These are phyloP conservation scores for Eimeria falciformis DNA, from an alignment of 169 alveolate species.

Conservation along the genomic window DNA sequence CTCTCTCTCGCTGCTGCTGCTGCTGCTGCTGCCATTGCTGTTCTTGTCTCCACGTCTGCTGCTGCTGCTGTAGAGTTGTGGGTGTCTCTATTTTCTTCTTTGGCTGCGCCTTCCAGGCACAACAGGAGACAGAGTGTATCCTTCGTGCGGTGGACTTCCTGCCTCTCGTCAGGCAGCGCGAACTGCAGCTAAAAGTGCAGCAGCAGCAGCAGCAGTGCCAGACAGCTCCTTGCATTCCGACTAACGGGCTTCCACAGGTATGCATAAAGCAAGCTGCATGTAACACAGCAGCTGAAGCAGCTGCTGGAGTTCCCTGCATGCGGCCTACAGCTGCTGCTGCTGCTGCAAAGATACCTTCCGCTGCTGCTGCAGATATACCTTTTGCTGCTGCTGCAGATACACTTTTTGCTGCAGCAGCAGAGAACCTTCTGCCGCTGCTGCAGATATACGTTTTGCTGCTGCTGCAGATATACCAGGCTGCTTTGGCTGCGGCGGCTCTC, in stretches of 20 bases:
- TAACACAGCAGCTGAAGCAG: background rate
- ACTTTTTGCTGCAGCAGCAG: constrained; percentile 33
- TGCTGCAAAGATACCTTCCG: background rate
- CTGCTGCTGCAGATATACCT: background rate
- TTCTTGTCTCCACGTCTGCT: background rate
- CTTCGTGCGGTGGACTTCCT: background rate
- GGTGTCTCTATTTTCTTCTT: background rate
- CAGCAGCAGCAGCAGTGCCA: constrained; percentile 63
- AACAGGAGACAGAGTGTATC: background rate
- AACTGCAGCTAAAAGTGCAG: background rate
- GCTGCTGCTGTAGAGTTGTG: background rate
- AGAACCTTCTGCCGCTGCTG: constrained; percentile 31
- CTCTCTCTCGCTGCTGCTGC: background rate
- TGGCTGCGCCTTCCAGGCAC: constrained; percentile 3
- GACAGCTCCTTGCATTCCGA: background rate
- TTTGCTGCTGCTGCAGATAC: constrained; percentile 12
- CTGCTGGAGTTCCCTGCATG: no score
- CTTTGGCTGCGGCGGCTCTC: constrained; percentile 3
- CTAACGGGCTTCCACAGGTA: constrained; percentile 33
- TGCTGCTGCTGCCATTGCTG: background rate
- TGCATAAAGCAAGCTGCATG: background rate
- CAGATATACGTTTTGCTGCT: background rate
- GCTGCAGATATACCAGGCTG: constrained; percentile 29
- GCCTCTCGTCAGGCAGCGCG: constrained; percentile 56
- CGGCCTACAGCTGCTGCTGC: constrained; percentile 1